Evolutionary conservation across 208 protist species (phyloP).

Genomic region (Leishmania guyanensis): DNA sequence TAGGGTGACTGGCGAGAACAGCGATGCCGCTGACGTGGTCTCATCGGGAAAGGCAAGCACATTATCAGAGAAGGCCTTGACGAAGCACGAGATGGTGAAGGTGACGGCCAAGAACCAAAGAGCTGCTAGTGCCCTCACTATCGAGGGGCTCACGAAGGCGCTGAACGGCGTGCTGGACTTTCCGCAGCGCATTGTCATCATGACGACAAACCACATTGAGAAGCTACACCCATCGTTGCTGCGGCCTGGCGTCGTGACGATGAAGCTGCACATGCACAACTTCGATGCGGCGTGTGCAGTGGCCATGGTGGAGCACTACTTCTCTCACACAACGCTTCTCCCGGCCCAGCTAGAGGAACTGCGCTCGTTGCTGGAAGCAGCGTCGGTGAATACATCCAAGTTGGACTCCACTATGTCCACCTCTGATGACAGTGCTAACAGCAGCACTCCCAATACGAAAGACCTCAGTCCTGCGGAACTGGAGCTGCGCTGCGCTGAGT

Average conservation of each 20-base stretch:
- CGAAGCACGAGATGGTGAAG: slow-evolving; percentile 24
- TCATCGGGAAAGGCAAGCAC: slow-evolving; percentile 8
- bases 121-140: slow-evolving; percentile 18
- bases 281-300: slow-evolving; percentile 67
- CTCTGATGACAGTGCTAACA: background rate
- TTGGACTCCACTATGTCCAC: slow-evolving; percentile 6
- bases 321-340: slow-evolving; percentile 29
- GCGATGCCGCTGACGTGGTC: background rate
- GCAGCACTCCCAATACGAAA: slow-evolving; percentile 5
- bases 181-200: slow-evolving; percentile 91
- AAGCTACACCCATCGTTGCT: slow-evolving; percentile 84
- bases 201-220: slow-evolving; percentile 96
- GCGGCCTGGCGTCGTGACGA: slow-evolving; percentile 88
- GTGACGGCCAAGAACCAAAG: slow-evolving; percentile 24
- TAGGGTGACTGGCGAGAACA: background rate
- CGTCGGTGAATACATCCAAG: slow-evolving; percentile 19
- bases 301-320: slow-evolving; percentile 86
- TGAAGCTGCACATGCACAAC: slow-evolving; percentile 89
- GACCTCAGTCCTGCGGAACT: slow-evolving; percentile 83
- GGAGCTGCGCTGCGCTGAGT: slow-evolving; percentile 88
- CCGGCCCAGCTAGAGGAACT: slow-evolving; percentile 29
- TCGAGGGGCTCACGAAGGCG: slow-evolving; percentile 93
- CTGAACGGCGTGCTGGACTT: slow-evolving; percentile 92
- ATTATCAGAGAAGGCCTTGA: background rate
- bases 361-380: slow-evolving; percentile 16